Evolutionary conservation across 306 rosid genomes (phyloP).

Genomic region (Lupinus albus): DNA sequence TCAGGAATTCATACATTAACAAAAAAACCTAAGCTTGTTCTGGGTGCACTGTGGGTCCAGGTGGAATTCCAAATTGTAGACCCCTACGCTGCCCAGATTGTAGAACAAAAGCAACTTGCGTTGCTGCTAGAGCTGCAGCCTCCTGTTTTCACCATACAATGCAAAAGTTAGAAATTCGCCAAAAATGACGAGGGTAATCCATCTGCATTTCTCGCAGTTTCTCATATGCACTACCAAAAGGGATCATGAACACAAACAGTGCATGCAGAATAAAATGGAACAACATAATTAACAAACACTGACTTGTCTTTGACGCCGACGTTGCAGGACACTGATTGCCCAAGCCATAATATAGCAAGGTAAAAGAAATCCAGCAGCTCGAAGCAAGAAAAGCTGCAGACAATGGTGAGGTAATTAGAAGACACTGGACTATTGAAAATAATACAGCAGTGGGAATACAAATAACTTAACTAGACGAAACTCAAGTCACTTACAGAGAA

Average conservation of each 20-base stretch:
- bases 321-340: slow-evolving; percentile 96
- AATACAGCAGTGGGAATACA: slow-evolving; percentile 5
- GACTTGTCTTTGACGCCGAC: slow-evolving; percentile 93
- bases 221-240: not conserved
- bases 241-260: slow-evolving; percentile 3
- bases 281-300: slow-evolving; percentile 39
- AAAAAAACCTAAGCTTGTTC: slow-evolving; percentile 59
- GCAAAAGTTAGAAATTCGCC: slow-evolving; percentile 1
- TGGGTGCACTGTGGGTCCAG: slow-evolving; percentile 61
- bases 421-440: not conserved
- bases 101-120: slow-evolving; percentile 93
- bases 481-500: slow-evolving; percentile 65
- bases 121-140: slow-evolving; percentile 97
- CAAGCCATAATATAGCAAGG: slow-evolving; percentile 99
- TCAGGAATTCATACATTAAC: slow-evolving; percentile 16
- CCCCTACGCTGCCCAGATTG: slow-evolving; percentile 89
- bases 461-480: slow-evolving; percentile 17
- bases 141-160: slow-evolving; percentile 62
- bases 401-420: too few species aligned
- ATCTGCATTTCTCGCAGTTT: not conserved
- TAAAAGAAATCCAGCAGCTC: slow-evolving; percentile 94
- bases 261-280: slow-evolving; percentile 5
- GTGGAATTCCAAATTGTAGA: slow-evolving; percentile 75
- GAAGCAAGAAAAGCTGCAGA: slow-evolving; percentile 85
- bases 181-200: not conserved